Conservation (phyloP, 2,329 filamentous ascomycete genomes). For the Penicillium sp. region DNA sequence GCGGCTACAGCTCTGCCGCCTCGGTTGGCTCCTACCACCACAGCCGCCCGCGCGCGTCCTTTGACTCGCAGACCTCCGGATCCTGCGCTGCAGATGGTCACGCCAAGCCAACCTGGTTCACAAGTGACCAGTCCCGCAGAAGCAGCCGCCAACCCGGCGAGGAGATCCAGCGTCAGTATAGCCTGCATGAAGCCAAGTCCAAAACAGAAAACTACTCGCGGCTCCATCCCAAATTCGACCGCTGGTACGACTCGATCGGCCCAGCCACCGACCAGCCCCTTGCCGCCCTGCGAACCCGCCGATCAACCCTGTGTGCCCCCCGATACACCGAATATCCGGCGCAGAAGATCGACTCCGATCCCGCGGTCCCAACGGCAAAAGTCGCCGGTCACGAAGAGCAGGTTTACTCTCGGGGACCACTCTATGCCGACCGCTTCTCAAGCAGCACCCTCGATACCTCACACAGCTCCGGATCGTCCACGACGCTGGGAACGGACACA, state of each 20-base stretch:
- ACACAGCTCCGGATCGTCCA: slow-evolving; percentile 6
- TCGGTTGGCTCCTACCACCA: slow-evolving; percentile 33
- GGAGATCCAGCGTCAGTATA: slow-evolving; percentile 21
- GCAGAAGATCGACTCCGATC: background rate
- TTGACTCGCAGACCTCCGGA: slow-evolving; percentile 30
- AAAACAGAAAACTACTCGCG: slow-evolving; percentile 17
- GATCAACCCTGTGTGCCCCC: slow-evolving; percentile 26
- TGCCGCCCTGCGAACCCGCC: slow-evolving; percentile 13
- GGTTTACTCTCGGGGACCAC: slow-evolving; percentile 5
- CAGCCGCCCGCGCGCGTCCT: slow-evolving; percentile 25
- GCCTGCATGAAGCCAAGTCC: slow-evolving; percentile 17
- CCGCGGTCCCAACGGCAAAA: background rate
- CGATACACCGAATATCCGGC: slow-evolving; percentile 24
- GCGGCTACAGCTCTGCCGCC: slow-evolving; percentile 42
- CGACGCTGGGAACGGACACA: slow-evolving; percentile 3
- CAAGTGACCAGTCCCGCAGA: background rate
- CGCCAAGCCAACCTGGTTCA: slow-evolving; percentile 7
- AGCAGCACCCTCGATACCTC: slow-evolving; percentile 2
- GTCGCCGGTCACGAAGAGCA: slow-evolving; percentile 3
- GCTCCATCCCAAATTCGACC: slow-evolving; percentile 12
- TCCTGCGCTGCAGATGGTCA: slow-evolving; percentile 21
- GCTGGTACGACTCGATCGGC: slow-evolving; percentile 19
- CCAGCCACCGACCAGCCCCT: slow-evolving; percentile 5
- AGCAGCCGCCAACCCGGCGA: slow-evolving; percentile 5
- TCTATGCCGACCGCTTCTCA: slow-evolving; percentile 17